phyloP scores from a whole-genome alignment of 805 yeast species.

The Zygosaccharomyces bisporus region DNA sequence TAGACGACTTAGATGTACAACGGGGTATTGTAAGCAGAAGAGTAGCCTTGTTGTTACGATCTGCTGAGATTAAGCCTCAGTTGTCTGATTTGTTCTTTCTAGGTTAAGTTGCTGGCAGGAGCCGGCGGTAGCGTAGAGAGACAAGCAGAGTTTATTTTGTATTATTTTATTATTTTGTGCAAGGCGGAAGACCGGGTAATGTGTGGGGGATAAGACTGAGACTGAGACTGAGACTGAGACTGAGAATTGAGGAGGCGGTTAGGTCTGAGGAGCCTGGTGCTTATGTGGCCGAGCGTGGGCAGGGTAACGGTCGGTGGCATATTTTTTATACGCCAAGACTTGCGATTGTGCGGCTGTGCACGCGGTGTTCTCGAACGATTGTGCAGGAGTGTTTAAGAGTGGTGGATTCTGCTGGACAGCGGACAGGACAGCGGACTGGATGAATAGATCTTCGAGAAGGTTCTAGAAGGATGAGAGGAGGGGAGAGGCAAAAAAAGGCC shows the following conservation, averaged over 20 bases:
- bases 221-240: not conserved
- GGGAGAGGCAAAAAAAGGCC: not conserved
- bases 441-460: too few relatives aligned
- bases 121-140: slow-evolving; percentile 10
- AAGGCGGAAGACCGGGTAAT: not conserved
- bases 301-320: not conserved
- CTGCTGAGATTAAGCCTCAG: slow-evolving; percentile 40
- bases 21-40: slow-evolving; percentile 36
- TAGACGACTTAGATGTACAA: slow-evolving; percentile 41
- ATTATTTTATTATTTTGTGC: not conserved
- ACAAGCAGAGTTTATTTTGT: too few relatives aligned
- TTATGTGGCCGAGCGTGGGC: not conserved
- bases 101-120: slow-evolving; percentile 15
- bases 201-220: not conserved
- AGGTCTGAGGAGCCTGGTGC: not conserved
- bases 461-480: not conserved
- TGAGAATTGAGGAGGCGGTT: not conserved
- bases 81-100: slow-evolving; percentile 37
- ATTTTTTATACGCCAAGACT: not conserved
- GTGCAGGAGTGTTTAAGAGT: not conserved
- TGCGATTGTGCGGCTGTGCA: not conserved
- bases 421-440: too few relatives aligned
- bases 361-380: not conserved
- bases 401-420: not conserved
- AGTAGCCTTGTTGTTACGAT: slow-evolving; percentile 54